These are phyloP conservation scores for Erythrobasidium hasegawianum DNA, from an alignment of 1,284 basidiomycete species.

Conservation along the genomic window DNA sequence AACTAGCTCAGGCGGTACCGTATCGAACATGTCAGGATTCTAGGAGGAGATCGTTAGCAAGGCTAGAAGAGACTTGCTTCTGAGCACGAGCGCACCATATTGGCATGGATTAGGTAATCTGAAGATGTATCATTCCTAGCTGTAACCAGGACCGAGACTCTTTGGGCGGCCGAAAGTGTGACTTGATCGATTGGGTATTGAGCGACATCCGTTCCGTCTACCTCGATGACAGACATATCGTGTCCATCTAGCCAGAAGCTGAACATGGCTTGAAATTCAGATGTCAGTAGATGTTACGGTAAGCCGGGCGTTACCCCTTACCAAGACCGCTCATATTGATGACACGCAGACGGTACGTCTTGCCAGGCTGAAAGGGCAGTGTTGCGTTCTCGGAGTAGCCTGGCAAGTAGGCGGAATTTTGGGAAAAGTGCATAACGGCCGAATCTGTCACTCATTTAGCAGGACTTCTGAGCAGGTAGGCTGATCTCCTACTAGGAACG, in stretches of 20 bases:
- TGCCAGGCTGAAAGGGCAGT: constrained; percentile 73
- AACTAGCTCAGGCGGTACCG: constrained; percentile 64
- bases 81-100: constrained; percentile 63
- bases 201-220: constrained; percentile 65
- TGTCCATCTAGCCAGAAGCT: constrained; percentile 89
- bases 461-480: neutral
- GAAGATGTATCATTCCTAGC: constrained; percentile 75
- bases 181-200: constrained; percentile 67
- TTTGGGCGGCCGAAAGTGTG: constrained; percentile 76
- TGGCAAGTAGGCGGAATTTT: constrained; percentile 66
- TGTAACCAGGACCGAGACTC: constrained; percentile 87
- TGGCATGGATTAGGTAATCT: constrained; percentile 86
- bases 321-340: constrained; percentile 60
- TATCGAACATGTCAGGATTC: constrained; percentile 70
- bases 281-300: constrained; percentile 48
- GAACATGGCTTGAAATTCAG: constrained; percentile 64
- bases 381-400: constrained; percentile 72
- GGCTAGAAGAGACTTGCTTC: constrained; percentile 50
- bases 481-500: constrained; percentile 59
- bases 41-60: neutral
- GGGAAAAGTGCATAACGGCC: constrained; percentile 76
- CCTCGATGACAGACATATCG: constrained; percentile 76
- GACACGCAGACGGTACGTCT: constrained; percentile 65
- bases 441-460: constrained; percentile 57
- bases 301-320: no score